These are phyloP conservation scores for Xylaria flabelliformis DNA, from an alignment of 495 filamentous ascomycete species.

Conservation along the genomic window DNA sequence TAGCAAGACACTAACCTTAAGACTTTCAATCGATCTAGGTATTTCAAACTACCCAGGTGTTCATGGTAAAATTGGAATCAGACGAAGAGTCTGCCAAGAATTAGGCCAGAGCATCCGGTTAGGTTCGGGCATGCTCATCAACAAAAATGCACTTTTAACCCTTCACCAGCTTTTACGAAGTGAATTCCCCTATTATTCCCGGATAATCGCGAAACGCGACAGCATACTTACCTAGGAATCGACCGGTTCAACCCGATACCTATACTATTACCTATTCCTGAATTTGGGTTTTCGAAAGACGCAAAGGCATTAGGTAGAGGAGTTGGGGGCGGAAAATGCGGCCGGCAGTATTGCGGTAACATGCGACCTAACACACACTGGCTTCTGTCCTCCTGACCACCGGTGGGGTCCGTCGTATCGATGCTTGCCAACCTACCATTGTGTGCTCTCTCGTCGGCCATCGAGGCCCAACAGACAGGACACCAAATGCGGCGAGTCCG, in stretches of 20 bases:
- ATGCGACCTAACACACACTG: neutral
- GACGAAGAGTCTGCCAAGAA: neutral
- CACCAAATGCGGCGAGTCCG: conserved; percentile 14
- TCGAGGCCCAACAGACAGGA: neutral
- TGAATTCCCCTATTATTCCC: conserved; percentile 5
- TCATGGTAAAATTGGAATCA: neutral
- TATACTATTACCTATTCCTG: neutral
- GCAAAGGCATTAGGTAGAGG: neutral
- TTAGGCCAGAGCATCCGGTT: neutral
- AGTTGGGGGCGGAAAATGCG: conserved; percentile 8
- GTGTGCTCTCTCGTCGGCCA: neutral
- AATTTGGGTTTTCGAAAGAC: neutral
- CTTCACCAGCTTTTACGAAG: neutral
- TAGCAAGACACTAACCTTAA: neutral
- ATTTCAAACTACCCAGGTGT: neutral
- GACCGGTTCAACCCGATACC: neutral
- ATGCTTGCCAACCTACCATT: neutral
- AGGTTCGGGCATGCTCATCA: neutral
- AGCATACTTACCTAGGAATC: neutral
- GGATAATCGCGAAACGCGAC: neutral
- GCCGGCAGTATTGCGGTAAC: neutral
- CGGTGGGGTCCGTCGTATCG: neutral
- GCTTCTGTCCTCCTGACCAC: conserved; percentile 13
- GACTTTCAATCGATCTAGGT: neutral
- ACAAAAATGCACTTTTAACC: neutral